Conservation (phyloP, 768 basidiomycete species). For the Kwoniella europaea region DNA sequence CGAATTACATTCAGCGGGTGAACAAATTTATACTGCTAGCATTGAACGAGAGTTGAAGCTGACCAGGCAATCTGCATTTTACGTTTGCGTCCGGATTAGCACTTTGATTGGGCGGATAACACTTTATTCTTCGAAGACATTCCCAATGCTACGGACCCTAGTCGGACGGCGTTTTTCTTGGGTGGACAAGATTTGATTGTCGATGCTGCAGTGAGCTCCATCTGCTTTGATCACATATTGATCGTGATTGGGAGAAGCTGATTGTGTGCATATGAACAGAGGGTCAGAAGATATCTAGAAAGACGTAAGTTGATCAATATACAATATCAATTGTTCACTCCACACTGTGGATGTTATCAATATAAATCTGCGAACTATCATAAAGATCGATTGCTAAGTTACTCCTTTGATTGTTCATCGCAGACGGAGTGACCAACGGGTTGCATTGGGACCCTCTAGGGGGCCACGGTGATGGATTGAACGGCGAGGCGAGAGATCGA, state of each 20-base stretch:
- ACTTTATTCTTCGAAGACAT: constrained; percentile 90
- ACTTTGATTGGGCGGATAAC: constrained; percentile 74
- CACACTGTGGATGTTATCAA: too few species aligned
- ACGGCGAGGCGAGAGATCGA: constrained; percentile 41
- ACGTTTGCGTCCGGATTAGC: constrained; percentile 11
- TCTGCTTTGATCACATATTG: not conserved
- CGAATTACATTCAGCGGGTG: constrained; percentile 75
- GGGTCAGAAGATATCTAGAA: constrained; percentile 73
- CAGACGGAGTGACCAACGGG: constrained; percentile 66
- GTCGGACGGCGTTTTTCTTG: constrained; percentile 73
- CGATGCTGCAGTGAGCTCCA: constrained; percentile 66
- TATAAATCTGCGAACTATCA: too few species aligned
- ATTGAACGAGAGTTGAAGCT: not conserved
- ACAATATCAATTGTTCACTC: too few species aligned
- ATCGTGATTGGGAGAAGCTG: not conserved
- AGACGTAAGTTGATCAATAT: constrained; percentile 66
- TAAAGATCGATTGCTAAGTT: too few species aligned
- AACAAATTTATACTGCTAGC: not conserved
- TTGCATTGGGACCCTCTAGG: constrained; percentile 64
- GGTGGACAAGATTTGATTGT: constrained; percentile 84
- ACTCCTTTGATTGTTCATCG: constrained; percentile 17
- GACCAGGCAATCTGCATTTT: too few species aligned
- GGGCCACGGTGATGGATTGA: constrained; percentile 55
- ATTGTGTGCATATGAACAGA: constrained; percentile 59
- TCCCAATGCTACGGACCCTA: constrained; percentile 72